Conservation (phyloP, 345 rosid genomes). For the Theobroma cacao region DNA sequence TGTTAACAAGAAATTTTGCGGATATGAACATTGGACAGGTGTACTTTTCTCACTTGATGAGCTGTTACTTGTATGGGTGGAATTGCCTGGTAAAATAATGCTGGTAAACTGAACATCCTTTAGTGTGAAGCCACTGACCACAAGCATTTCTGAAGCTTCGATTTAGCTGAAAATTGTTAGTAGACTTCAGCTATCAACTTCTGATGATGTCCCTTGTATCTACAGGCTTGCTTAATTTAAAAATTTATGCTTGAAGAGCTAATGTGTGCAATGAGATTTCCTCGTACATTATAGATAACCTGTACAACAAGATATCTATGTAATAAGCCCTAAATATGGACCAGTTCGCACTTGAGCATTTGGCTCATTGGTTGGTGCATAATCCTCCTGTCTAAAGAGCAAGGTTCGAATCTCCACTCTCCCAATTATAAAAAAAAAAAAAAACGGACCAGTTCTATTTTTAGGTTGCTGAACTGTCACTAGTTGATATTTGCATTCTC, state of each 20-base stretch:
- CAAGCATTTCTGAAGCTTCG: neutral
- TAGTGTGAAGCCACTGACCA: neutral
- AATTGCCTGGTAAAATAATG: too few relatives aligned
- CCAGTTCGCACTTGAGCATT: too few relatives aligned
- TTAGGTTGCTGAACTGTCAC: neutral
- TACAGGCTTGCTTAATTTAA: neutral
- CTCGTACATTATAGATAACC: neutral
- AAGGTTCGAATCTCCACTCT: too few relatives aligned
- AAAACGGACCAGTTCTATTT: too few relatives aligned
- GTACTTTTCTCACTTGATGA: neutral
- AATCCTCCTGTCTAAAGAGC: too few relatives aligned
- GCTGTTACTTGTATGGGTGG: neutral
- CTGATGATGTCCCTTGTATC: neutral
- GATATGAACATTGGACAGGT: neutral
- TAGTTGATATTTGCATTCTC: too few relatives aligned
- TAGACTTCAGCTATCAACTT: neutral
- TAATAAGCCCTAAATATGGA: too few relatives aligned
- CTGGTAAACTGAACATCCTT: neutral
- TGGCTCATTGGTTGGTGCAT: too few relatives aligned
- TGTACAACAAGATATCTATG: too few relatives aligned
- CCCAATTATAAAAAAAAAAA: too few relatives aligned
- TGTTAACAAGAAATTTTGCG: neutral
- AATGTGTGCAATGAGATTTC: neutral
- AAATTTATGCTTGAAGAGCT: neutral
- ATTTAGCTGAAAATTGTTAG: neutral